phyloP scores from a whole-genome alignment of 1,284 basidiomycete genomes.

The Apiotrichum domesticum region DNA sequence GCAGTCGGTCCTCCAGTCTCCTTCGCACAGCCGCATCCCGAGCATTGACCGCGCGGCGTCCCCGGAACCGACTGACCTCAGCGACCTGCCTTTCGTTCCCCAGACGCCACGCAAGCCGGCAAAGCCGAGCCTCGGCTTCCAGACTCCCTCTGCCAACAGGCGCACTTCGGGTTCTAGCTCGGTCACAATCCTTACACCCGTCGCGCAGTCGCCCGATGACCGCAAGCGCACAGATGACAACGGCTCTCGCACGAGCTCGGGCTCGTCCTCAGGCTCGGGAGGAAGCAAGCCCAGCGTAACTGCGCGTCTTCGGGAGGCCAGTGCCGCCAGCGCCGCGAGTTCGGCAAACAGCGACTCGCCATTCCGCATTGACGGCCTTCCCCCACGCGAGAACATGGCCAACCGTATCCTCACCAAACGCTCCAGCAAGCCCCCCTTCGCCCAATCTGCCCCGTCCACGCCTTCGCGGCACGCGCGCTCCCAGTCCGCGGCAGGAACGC shows the following conservation, averaged over 20 bases:
- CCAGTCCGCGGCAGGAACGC: conserved; percentile 19
- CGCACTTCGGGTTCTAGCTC: conserved; percentile 19
- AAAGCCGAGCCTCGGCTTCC: conserved; percentile 36
- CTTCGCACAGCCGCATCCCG: conserved; percentile 1
- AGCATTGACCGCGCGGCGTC: neutral
- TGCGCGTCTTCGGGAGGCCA: neutral
- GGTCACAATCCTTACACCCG: conserved; percentile 23
- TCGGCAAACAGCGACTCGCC: too few relatives aligned
- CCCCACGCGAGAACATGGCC: conserved; percentile 5
- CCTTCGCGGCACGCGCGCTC: conserved; percentile 29
- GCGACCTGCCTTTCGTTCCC: conserved; percentile 34
- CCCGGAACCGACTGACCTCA: neutral
- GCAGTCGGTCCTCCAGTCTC: neutral
- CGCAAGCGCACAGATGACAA: neutral
- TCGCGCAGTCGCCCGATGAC: conserved; percentile 25
- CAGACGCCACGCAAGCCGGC: conserved; percentile 37
- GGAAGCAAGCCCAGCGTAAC: neutral
- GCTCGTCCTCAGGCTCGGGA: too few relatives aligned
- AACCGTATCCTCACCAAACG: conserved; percentile 13
- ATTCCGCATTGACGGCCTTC: too few relatives aligned
- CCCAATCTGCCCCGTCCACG: neutral
- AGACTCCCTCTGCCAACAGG: conserved; percentile 31
- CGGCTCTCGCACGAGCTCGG: conserved; percentile 1
- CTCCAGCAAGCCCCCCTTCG: conserved; percentile 13
- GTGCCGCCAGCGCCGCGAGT: too few relatives aligned